phyloP scores from a whole-genome alignment of 169 alveolate species.

The Plasmodium coatneyi region DNA sequence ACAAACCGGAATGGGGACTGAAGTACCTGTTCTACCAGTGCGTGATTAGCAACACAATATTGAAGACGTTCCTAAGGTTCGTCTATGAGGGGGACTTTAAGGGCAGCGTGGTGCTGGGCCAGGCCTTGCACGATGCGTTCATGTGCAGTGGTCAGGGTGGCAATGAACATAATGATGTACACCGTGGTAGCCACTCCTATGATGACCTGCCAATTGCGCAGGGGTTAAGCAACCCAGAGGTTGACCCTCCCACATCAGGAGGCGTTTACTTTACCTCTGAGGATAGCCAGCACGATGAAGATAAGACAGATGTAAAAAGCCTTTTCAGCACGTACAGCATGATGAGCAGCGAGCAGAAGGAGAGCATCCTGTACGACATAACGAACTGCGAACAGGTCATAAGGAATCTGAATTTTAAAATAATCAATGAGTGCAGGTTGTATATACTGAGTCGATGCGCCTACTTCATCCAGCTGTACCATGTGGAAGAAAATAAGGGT shows the following conservation, averaged over 20 bases:
- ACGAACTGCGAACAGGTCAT: slow-evolving; percentile 27
- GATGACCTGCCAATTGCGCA: neutral
- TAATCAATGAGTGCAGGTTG: slow-evolving; percentile 55
- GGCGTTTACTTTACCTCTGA: neutral
- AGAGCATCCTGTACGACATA: slow-evolving; percentile 1
- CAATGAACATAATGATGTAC: neutral
- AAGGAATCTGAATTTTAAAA: slow-evolving; percentile 30
- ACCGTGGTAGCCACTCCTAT: neutral
- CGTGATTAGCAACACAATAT: slow-evolving; percentile 38
- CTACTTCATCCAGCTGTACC: slow-evolving; percentile 32
- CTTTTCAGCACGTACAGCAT: neutral
- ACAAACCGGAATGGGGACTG: slow-evolving; percentile 75
- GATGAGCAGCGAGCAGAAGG: slow-evolving; percentile 32
- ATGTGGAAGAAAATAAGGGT: slow-evolving; percentile 23
- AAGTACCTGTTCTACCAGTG: slow-evolving; percentile 65
- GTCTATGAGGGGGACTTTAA: neutral
- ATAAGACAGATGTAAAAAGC: neutral
- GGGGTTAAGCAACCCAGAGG: neutral
- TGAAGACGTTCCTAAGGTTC: slow-evolving; percentile 22
- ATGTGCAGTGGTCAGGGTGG: neutral
- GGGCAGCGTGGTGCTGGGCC: neutral
- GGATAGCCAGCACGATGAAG: neutral
- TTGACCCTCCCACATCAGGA: neutral
- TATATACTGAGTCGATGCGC: slow-evolving; percentile 56
- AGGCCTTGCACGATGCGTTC: slow-evolving; percentile 7